Percentiles rank a stretch among this genome's conserved stretches.
phyloP scores from a whole-genome alignment of 345 rosid species.

The Boechera stricta region DNA sequence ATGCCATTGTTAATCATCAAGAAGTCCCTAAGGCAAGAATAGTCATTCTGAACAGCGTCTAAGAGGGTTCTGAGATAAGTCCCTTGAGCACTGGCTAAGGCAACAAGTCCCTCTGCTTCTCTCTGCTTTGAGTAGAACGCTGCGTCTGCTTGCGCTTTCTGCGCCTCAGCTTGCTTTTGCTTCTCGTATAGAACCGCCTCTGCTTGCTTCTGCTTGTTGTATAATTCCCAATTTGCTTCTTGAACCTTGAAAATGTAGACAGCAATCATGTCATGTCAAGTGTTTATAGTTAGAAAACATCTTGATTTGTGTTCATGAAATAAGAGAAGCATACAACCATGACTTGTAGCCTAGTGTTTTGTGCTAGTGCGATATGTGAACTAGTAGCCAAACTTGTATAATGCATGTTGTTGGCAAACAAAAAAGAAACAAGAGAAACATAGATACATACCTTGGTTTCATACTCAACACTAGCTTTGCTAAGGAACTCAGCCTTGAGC shows the following conservation, averaged over 20 bases:
- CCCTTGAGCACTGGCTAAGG: constrained; percentile 68
- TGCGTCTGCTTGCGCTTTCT: constrained; percentile 66
- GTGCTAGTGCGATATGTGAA: too few species aligned
- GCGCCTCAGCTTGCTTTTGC: constrained; percentile 66
- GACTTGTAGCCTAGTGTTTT: too few species aligned
- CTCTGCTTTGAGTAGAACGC: constrained; percentile 58
- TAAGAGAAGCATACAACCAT: too few species aligned
- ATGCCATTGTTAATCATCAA: constrained; percentile 61
- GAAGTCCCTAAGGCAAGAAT: constrained; percentile 59
- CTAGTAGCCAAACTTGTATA: too few species aligned
- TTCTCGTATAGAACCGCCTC: constrained; percentile 61
- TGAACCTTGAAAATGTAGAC: constrained; percentile 48
- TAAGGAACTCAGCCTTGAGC: constrained; percentile 78
- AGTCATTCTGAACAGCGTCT: constrained; percentile 62
- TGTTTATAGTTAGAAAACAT: too few species aligned
- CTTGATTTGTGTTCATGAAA: too few species aligned
- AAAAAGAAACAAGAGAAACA: too few species aligned
- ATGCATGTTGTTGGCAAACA: too few species aligned
- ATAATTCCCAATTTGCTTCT: constrained; percentile 73
- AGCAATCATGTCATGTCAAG: too few species aligned
- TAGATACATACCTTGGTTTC: constrained; percentile 58
- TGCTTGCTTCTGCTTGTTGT: constrained; percentile 70
- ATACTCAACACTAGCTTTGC: constrained; percentile 80
- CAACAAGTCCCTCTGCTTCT: constrained; percentile 69
- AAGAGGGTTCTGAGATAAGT: constrained; percentile 58